Percentiles rank a stretch among this genome's conserved stretches.
Conservation (phyloP, 371 early-diverging fungal species). For the Apophysomyces ossiformis region DNA sequence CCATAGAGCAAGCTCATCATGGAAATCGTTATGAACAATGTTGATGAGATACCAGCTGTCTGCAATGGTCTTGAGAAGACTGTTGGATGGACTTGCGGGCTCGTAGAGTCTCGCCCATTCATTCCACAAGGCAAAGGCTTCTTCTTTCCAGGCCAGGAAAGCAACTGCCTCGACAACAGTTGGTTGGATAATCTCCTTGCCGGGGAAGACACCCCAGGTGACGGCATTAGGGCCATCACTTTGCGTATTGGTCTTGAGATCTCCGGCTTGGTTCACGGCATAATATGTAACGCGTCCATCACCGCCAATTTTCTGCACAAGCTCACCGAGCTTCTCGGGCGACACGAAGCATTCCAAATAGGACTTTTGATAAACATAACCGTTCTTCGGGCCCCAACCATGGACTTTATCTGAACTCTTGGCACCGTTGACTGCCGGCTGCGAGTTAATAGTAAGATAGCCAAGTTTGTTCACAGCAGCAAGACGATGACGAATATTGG, state of each 20-base stretch:
- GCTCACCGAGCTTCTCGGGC: conserved; percentile 67
- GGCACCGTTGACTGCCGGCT: conserved; percentile 95
- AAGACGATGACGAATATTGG: conserved; percentile 72
- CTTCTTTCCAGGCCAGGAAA: conserved; percentile 97
- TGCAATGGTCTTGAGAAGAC: conserved; percentile 70
- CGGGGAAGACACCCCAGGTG: conserved; percentile 99
- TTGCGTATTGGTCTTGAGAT: conserved; percentile 84
- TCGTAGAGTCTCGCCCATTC: conserved; percentile 89
- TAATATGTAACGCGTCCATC: conserved; percentile 84
- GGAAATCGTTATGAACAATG: conserved; percentile 95
- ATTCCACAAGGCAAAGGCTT: conserved; percentile 95
- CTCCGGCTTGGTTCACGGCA: conserved; percentile 89
- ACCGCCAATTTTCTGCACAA: conserved; percentile 69
- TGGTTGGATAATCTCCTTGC: conserved; percentile 96
- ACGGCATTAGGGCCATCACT: conserved; percentile 92
- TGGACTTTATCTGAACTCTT: conserved; percentile 77
- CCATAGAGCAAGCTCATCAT: conserved; percentile 73
- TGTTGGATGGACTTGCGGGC: conserved; percentile 56
- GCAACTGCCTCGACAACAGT: conserved; percentile 92
- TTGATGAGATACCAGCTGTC: conserved; percentile 92
- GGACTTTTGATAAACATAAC: conserved; percentile 97
- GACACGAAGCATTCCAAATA: conserved; percentile 96
- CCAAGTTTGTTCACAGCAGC: conserved; percentile 79
- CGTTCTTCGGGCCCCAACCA: conserved; percentile 98
- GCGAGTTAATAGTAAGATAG: conserved; percentile 94